Evolutionary conservation across 164 flowering plant genomes (phyloP).

Genomic region (Hamamelis virginiana): DNA sequence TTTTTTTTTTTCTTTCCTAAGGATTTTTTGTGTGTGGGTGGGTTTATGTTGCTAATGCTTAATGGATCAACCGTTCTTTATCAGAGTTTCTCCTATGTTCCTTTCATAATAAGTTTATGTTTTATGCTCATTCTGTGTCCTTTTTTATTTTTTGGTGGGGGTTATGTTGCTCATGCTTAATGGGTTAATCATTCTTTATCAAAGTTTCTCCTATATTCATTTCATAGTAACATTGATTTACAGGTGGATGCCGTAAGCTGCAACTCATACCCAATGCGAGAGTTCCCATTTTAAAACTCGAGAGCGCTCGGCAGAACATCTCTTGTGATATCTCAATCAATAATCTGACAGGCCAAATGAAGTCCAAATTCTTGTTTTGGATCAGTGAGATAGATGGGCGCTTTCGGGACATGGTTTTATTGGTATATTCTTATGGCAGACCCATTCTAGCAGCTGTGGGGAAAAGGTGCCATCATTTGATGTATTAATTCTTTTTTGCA

Average conservation of each 20-base stretch:
- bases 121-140: too few relatives aligned
- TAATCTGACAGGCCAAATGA: conserved; percentile 71
- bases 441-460: background rate
- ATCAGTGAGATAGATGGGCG: conserved; percentile 74
- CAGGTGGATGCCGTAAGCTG: conserved; percentile 52
- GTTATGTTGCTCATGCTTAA: too few relatives aligned
- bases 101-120: too few relatives aligned
- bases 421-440: conserved; percentile 39
- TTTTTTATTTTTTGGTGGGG: too few relatives aligned
- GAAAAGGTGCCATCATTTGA: conserved; percentile 8
- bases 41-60: too few relatives aligned
- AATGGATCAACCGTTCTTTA: too few relatives aligned
- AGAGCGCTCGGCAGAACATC: conserved; percentile 40
- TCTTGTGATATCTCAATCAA: conserved; percentile 87
- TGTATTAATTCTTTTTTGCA: conserved; percentile 27
- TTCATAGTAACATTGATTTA: conserved; percentile 16
- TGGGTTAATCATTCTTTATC: background rate
- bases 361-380: conserved; percentile 79
- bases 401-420: conserved; percentile 81
- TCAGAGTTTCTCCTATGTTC: too few relatives aligned
- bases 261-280: conserved; percentile 63
- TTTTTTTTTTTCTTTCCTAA: too few relatives aligned
- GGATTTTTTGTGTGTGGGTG: too few relatives aligned
- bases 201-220: background rate
- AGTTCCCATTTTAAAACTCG: conserved; percentile 79